Evolutionary conservation across 345 rosid genomes (phyloP).

Genomic region (Brassica rapa): DNA sequence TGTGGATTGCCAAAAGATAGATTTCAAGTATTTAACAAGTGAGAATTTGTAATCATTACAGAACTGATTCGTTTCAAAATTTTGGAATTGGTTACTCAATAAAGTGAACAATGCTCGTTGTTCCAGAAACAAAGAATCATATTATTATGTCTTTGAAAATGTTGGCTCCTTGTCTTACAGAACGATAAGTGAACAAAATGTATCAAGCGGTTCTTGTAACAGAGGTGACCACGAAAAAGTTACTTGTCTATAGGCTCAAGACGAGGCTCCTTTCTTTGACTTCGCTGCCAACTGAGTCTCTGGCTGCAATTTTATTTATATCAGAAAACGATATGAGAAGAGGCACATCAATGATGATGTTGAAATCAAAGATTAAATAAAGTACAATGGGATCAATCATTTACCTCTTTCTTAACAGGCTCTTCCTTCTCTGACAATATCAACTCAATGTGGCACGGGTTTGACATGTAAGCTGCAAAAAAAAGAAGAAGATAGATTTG

Average conservation of each 20-base stretch:
- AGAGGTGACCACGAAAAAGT: background rate
- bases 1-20: no score
- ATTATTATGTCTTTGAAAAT: background rate
- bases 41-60: background rate
- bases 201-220: conserved; percentile 1
- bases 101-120: background rate
- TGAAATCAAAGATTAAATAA: background rate
- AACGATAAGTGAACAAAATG: conserved; percentile 14
- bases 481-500: background rate
- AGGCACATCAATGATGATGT: background rate
- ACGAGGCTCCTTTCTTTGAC: conserved; percentile 54
- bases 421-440: conserved; percentile 91
- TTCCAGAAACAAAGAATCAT: background rate
- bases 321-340: background rate
- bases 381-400: background rate
- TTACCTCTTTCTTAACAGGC: conserved; percentile 92
- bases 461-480: conserved; percentile 88
- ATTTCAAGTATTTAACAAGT: no score
- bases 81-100: background rate
- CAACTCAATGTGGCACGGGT: conserved; percentile 96
- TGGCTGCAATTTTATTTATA: conserved; percentile 50
- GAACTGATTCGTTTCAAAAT: background rate
- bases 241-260: conserved; percentile 5
- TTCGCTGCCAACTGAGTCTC: conserved; percentile 81
- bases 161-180: conserved; percentile 9